Conservation (phyloP, 352 stramenopile species). For the Globisporangium paroecandrum region DNA sequence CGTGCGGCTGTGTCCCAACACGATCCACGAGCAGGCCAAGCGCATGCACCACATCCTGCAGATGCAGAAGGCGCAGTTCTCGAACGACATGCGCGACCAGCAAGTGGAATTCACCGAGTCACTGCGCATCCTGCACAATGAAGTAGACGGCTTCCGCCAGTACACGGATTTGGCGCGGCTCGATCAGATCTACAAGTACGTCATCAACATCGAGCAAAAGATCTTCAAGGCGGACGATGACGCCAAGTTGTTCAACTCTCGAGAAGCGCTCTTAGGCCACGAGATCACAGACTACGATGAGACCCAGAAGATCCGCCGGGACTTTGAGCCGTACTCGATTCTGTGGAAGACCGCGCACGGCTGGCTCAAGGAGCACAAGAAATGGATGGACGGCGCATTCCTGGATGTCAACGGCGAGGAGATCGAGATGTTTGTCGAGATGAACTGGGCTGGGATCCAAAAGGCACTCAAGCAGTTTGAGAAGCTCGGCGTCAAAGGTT, state of each 20-base stretch:
- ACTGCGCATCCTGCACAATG: slow-evolving; percentile 79
- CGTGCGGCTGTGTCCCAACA: slow-evolving; percentile 83
- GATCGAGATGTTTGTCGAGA: slow-evolving; percentile 88
- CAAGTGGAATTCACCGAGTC: slow-evolving; percentile 89
- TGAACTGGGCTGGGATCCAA: slow-evolving; percentile 79
- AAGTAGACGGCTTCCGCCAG: slow-evolving; percentile 84
- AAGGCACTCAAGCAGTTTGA: slow-evolving; percentile 94
- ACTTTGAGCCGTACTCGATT: slow-evolving; percentile 94
- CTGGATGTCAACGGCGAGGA: slow-evolving; percentile 89
- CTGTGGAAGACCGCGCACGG: slow-evolving; percentile 91
- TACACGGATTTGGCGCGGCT: slow-evolving; percentile 86
- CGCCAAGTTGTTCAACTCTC: slow-evolving; percentile 88
- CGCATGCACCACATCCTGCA: slow-evolving; percentile 75
- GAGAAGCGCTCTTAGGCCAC: slow-evolving; percentile 85
- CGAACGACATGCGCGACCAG: slow-evolving; percentile 90
- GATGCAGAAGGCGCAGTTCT: slow-evolving; percentile 83
- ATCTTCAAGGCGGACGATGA: slow-evolving; percentile 89
- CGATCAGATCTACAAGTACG: slow-evolving; percentile 86
- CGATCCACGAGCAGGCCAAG: slow-evolving; percentile 85
- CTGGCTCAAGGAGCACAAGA: slow-evolving; percentile 90
- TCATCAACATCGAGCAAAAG: slow-evolving; percentile 84
- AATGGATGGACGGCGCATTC: slow-evolving; percentile 91
- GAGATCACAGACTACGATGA: slow-evolving; percentile 91
- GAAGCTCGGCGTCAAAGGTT: slow-evolving; percentile 80
- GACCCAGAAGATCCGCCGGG: slow-evolving; percentile 86